phyloP scores from a whole-genome alignment of 495 filamentous ascomycete species.

The Daldinia decipiens region DNA sequence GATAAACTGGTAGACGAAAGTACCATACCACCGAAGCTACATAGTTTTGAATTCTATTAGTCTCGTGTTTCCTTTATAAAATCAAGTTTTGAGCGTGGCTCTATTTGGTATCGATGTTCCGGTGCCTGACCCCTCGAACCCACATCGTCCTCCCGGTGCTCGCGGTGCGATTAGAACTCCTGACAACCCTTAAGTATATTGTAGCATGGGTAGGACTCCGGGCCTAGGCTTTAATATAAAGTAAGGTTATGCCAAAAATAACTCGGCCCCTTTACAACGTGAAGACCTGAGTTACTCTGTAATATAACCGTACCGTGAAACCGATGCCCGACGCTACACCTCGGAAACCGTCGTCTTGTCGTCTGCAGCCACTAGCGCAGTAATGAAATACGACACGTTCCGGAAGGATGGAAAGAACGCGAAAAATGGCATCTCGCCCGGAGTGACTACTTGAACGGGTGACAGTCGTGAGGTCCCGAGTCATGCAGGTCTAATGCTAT shows the following conservation, averaged over 20 bases:
- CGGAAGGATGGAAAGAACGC: slow-evolving; percentile 28
- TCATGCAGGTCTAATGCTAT: slow-evolving; percentile 32
- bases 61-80: not conserved
- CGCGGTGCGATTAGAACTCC: not conserved
- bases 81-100: not conserved
- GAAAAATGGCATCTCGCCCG: slow-evolving; percentile 29
- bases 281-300: slow-evolving; percentile 17
- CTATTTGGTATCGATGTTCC: not conserved
- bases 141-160: not conserved
- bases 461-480: slow-evolving; percentile 38
- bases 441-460: slow-evolving; percentile 34
- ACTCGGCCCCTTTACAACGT: slow-evolving; percentile 5
- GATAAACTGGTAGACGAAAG: not conserved
- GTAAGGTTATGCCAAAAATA: slow-evolving; percentile 42
- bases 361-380: slow-evolving; percentile 18
- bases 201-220: slow-evolving; percentile 19
- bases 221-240: slow-evolving; percentile 36
- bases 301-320: slow-evolving; percentile 40
- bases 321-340: slow-evolving; percentile 34
- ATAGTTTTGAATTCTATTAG: not conserved
- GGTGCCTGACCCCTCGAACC: not conserved
- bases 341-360: slow-evolving; percentile 29
- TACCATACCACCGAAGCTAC: not conserved
- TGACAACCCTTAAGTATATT: slow-evolving; percentile 14
- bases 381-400: slow-evolving; percentile 22